Base-by-base conservation (phyloP, 371 early-diverging fungal species). In the Gilbertella persicaria region DNA sequence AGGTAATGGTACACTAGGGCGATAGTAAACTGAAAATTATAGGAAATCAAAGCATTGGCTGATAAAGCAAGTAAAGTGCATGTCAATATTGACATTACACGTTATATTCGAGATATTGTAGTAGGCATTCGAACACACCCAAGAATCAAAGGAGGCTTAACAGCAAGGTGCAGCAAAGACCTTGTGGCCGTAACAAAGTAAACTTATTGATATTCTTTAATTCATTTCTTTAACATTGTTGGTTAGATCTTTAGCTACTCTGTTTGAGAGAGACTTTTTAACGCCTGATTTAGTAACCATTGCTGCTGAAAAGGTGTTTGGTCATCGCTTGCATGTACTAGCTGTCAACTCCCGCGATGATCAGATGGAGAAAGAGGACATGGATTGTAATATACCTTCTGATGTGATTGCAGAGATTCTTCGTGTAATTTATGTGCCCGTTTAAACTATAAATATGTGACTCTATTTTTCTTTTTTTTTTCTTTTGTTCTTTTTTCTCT, bases 41-140 rank as follows among this genome's bases (percentile, higher is more conserved):
- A 82, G 73, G 85, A 85, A 55, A 75, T 82, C 50, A 75, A 78
- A 38, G 60, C 63, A 1, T 50, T 85, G n/a, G 58, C 74, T 7
- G 69, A 68, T 33, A 62, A 69, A 20, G 75, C 81, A 35, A 64
- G 58, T n/a, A 55, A 42, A n/a, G 81, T 85, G 1, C 64, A 79
- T 33, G 66, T 85, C 16, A 71, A 78, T 52, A 82, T 78, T 45
- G 85, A 85, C 37, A 78, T 85, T 44, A 75, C 70, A 24, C 55
- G 83, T 3, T 85, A 83, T 39, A 78, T 85, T 28, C 65, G 85
- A 13, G 85, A 85, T 62, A 78, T 85, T 39, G 75, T 85, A 2
- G 83, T 85, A 7, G 83, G 78, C 10, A 57, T 85, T 19, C 75
- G 85, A 9, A 82, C 82, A 5, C 85, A 85, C 55, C 81, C 81